Conservation (phyloP, 176 grass and related monocot species). For the Hyparrhenia diplandra region DNA sequence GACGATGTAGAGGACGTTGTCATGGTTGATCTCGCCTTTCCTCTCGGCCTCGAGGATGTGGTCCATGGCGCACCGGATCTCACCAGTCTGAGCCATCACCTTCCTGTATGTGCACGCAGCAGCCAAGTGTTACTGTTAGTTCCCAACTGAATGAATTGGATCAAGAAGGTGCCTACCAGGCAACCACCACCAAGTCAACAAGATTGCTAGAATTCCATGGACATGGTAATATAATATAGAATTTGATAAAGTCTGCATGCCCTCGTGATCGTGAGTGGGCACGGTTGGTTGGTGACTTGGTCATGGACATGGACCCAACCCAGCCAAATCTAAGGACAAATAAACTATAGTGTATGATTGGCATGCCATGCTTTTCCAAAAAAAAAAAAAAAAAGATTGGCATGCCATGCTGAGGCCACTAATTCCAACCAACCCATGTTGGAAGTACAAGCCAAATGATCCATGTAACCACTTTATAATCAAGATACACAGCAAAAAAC, state of each 20-base stretch:
- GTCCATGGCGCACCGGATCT: constrained; percentile 46
- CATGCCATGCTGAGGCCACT: not conserved
- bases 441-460: not conserved
- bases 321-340: too few relatives aligned
- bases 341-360: not conserved
- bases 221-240: not conserved
- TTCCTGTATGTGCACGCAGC: not conserved
- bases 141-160: not conserved
- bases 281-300: not conserved
- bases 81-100: constrained; percentile 22
- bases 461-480: not conserved
- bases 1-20: constrained; percentile 95
- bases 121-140: not conserved
- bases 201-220: not conserved
- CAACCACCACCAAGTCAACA: not conserved
- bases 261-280: not conserved
- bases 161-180: not conserved
- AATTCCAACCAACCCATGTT: not conserved
- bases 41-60: constrained; percentile 49
- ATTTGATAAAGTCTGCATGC: not conserved
- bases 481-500: not conserved
- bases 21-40: constrained; percentile 91
- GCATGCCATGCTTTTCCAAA: too few relatives aligned
- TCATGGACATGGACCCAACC: not conserved
- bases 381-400: too few relatives aligned